Evolutionary conservation across 78 protist species (phyloP), one percentile per base, ranked within the genome.

Genomic region (Ministeria vibrans): DNA sequence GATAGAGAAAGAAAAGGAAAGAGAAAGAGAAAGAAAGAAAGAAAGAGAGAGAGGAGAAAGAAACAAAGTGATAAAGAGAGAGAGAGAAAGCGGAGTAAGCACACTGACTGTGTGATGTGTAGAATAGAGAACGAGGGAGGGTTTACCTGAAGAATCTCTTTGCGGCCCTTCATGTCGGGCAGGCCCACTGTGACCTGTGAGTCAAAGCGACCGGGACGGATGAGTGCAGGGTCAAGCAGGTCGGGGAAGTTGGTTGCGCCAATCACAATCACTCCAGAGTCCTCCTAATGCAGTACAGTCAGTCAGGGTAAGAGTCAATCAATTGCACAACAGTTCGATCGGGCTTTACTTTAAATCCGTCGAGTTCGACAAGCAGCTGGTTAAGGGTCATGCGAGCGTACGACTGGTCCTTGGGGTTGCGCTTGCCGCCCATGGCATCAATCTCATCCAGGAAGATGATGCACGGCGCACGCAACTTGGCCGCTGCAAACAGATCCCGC

Each of bases 371-470:
- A 15, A 93, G 86, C 42, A 91, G 84, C 88, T 91, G 95, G 74
- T 91, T 88, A 32, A 95, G 90, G 3, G 98, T 92, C 84, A 89
- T 86, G 30, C 77, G 39, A 75, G 28, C 23, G 77, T 70, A 59
- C 75, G 53, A 75, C 84, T 75, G 85, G 75, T 81, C 91, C 45
- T 22, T 46, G 15, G 55, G 61, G 43, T 77, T 75, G 49, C 98
- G 86, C 11, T 59, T 61, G 38, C 89, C 89, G 49, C 98, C 98
- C 23, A 95, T 83, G 0, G 96, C 95, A 43, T 95, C 98, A 80
- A 95, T 90, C 75, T 95, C 98, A 82, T 95, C 98, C 49, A 95
- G 93, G 75, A 95, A 95, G 79, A 95, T 81, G 63, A 95, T 87
- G 78, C 94, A 90, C 28, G 98, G 96, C 38, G 90, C 76, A 22